Conservation (phyloP, 345 rosid species). For the Linum lewisii region DNA sequence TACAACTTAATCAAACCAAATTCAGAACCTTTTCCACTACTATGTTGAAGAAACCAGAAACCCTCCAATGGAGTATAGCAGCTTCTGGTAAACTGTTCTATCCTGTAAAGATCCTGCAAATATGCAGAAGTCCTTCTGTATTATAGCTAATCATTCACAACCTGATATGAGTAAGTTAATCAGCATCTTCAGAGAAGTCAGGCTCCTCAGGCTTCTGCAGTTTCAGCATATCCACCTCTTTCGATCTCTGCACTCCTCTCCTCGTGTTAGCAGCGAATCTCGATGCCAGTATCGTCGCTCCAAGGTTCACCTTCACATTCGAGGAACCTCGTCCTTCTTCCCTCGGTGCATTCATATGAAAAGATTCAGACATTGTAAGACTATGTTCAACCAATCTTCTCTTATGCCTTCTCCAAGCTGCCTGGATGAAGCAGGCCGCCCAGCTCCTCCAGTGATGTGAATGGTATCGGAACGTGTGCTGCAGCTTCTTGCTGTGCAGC, state of each 20-base stretch:
- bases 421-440: slow-evolving; percentile 61
- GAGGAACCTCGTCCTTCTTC: slow-evolving; percentile 26
- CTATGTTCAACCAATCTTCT: slow-evolving; percentile 33
- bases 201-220: slow-evolving; percentile 84
- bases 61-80: no score
- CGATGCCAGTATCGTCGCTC: slow-evolving; percentile 61
- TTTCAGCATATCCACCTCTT: slow-evolving; percentile 55
- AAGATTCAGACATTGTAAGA: slow-evolving; percentile 36
- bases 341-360: slow-evolving; percentile 19
- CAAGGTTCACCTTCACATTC: slow-evolving; percentile 46
- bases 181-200: slow-evolving; percentile 50
- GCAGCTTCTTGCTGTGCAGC: slow-evolving; percentile 56
- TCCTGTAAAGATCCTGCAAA: no score
- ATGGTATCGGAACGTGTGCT: slow-evolving; percentile 50
- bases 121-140: no score
- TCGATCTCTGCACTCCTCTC: slow-evolving; percentile 62
- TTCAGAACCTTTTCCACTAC: no score
- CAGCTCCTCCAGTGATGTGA: slow-evolving; percentile 67
- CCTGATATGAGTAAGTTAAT: neutral
- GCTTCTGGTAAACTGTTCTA: neutral
- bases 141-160: neutral
- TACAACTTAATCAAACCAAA: no score
- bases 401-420: slow-evolving; percentile 47
- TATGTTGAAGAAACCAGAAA: no score
- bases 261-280: slow-evolving; percentile 85